These are phyloP conservation scores for Moniliophthora roreri DNA, from an alignment of 1,284 basidiomycete species.

Conservation along the genomic window DNA sequence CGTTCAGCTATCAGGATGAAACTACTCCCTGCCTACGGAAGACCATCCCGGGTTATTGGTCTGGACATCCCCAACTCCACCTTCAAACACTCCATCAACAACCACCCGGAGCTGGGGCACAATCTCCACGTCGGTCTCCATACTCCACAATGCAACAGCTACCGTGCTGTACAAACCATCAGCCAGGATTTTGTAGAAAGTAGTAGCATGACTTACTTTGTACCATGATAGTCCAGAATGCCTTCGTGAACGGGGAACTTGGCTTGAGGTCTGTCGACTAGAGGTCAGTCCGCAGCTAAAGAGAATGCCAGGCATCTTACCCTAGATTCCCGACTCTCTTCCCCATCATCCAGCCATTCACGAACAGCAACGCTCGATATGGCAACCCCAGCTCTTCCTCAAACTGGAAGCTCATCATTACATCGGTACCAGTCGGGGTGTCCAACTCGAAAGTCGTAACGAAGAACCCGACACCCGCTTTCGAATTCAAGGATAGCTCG, in stretches of 20 bases:
- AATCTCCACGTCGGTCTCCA: constrained; percentile 46
- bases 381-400: constrained; percentile 48
- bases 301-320: constrained; percentile 31
- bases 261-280: constrained; percentile 55
- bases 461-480: constrained; percentile 78
- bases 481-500: constrained; percentile 54
- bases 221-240: constrained; percentile 67
- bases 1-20: too few relatives aligned
- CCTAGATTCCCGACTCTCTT: constrained; percentile 72
- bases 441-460: constrained; percentile 61
- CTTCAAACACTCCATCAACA: constrained; percentile 62
- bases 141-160: constrained; percentile 67
- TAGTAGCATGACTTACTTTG: too few relatives aligned
- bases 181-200: too few relatives aligned
- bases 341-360: constrained; percentile 89
- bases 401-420: constrained; percentile 69
- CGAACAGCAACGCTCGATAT: constrained; percentile 73
- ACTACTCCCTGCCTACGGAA: too few relatives aligned
- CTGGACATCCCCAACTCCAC: constrained; percentile 50
- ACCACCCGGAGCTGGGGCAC: constrained; percentile 51
- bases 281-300: constrained; percentile 6
- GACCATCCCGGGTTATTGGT: constrained; percentile 50
- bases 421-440: constrained; percentile 60
- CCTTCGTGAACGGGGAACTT: constrained; percentile 80
- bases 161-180: constrained; percentile 68